Conservation (phyloP, 2,329 filamentous ascomycete species). For the Curvularia lunata region DNA sequence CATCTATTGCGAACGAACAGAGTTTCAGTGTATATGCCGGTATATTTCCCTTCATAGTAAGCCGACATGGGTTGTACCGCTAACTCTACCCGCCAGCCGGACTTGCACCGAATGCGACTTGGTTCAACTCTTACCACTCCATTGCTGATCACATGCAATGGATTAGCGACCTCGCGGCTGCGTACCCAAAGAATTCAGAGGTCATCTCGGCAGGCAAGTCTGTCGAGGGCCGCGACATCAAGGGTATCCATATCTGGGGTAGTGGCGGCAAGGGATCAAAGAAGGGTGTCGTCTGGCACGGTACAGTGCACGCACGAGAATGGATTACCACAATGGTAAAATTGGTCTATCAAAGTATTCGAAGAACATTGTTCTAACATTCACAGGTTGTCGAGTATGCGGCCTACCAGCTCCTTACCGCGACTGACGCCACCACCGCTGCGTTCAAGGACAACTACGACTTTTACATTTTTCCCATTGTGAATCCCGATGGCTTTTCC, state of each 20-base stretch:
- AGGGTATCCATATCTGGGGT: slow-evolving; percentile 50
- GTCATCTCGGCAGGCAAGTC: slow-evolving; percentile 46
- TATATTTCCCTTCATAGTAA: slow-evolving; percentile 22
- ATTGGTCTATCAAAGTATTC: background rate
- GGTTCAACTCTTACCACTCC: slow-evolving; percentile 48
- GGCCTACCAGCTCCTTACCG: slow-evolving; percentile 45
- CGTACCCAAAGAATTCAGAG: slow-evolving; percentile 46
- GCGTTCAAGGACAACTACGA: slow-evolving; percentile 66
- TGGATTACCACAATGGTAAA: slow-evolving; percentile 46
- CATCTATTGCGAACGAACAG: slow-evolving; percentile 43
- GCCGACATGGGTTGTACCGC: slow-evolving; percentile 12
- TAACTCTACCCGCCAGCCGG: slow-evolving; percentile 34
- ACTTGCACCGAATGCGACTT: slow-evolving; percentile 39
- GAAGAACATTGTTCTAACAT: slow-evolving; percentile 9
- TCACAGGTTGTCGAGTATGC: slow-evolving; percentile 43
- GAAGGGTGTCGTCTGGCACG: slow-evolving; percentile 48
- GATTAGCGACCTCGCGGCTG: slow-evolving; percentile 44
- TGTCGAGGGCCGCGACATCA: slow-evolving; percentile 46
- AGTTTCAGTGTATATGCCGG: slow-evolving; percentile 41
- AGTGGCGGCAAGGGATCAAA: slow-evolving; percentile 47
- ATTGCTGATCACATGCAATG: slow-evolving; percentile 46
- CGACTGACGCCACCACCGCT: slow-evolving; percentile 37
- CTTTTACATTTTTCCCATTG: slow-evolving; percentile 63
- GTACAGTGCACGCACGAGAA: slow-evolving; percentile 49
- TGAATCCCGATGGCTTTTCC: slow-evolving; percentile 50